Conservation (phyloP, 148 eudicot species). For the Arctostaphylos glauca region DNA sequence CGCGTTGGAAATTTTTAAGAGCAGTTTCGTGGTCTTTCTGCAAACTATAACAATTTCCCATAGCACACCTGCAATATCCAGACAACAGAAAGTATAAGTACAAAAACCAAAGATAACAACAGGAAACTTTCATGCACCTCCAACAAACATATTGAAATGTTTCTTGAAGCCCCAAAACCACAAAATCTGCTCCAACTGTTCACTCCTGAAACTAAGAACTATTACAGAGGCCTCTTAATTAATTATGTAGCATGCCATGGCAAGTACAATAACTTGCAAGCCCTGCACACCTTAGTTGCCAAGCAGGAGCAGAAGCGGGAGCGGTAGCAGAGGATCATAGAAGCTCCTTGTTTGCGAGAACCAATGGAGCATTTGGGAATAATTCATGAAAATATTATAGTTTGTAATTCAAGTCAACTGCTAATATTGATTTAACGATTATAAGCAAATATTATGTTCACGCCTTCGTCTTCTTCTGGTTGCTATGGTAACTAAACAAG, state of each 20-base stretch:
- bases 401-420: no score
- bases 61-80: conserved; percentile 77
- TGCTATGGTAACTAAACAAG: no score
- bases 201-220: not conserved
- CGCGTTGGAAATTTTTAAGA: conserved; percentile 87
- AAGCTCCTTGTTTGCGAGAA: no score
- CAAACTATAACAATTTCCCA: conserved; percentile 97
- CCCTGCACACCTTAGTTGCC: not conserved
- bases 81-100: conserved; percentile 14
- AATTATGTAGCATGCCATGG: not conserved
- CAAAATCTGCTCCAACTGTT: not conserved
- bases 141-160: not conserved
- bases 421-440: no score
- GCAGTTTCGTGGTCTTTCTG: conserved; percentile 99
- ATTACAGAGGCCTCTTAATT: not conserved
- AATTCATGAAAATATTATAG: no score
- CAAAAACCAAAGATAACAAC: not conserved
- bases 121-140: not conserved
- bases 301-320: no score
- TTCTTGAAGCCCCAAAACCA: not conserved
- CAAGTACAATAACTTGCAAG: not conserved
- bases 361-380: no score
- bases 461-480: no score
- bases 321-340: no score
- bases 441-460: no score